Evolutionary conservation across 1,139 yeast species (phyloP).

Genomic region (Suhomyces kunorum): DNA sequence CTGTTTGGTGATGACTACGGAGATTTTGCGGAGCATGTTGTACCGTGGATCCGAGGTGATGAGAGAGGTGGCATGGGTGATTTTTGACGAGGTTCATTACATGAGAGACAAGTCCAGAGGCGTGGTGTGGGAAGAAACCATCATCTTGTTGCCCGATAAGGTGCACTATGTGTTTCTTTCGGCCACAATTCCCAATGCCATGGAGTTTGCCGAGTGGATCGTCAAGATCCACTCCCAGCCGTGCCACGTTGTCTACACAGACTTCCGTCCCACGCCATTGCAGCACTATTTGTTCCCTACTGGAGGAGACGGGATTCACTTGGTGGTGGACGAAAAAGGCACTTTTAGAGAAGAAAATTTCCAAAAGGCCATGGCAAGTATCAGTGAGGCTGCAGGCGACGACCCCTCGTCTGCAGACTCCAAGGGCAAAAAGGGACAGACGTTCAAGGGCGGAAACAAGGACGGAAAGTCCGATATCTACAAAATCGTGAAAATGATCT

Average conservation of each 20-base stretch:
- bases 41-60: constrained; percentile 93
- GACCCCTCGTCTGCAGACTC: constrained; percentile 65
- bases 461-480: constrained; percentile 89
- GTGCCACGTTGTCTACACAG: constrained; percentile 97
- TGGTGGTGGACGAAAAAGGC: constrained; percentile 97
- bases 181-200: constrained; percentile 97
- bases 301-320: constrained; percentile 94
- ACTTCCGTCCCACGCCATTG: constrained; percentile 97
- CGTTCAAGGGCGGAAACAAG: constrained; percentile 86
- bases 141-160: constrained; percentile 91
- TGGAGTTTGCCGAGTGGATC: constrained; percentile 99
- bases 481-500: constrained; percentile 96
- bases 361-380: constrained; percentile 96
- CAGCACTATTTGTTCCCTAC: constrained; percentile 97
- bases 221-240: constrained; percentile 94
- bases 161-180: constrained; percentile 85
- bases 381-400: constrained; percentile 80
- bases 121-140: constrained; percentile 99
- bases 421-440: constrained; percentile 76
- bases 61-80: constrained; percentile 96
- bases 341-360: constrained; percentile 95
- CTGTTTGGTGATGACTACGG: constrained; percentile 97
- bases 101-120: constrained; percentile 97
- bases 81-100: constrained; percentile 94
- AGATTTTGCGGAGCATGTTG: constrained; percentile 87